These are phyloP conservation scores for Astragalus membranaceus DNA, from an alignment of 306 rosid species.

Conservation along the genomic window DNA sequence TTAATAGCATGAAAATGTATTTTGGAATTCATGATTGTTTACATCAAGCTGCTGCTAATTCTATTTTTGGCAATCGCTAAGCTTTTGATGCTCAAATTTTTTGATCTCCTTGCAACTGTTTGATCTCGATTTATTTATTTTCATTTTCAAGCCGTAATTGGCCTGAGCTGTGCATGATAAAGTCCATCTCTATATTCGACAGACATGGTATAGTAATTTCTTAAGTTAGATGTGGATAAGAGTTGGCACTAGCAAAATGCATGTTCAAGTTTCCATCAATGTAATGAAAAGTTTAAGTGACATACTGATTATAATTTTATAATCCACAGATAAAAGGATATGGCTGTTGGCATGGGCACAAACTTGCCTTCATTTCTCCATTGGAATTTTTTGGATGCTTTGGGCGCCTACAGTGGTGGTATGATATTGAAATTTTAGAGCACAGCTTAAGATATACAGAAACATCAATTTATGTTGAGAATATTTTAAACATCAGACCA, in stretches of 20 bases:
- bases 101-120: not conserved
- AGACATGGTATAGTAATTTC: not conserved
- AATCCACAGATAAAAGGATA: slow-evolving; percentile 84
- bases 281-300: slow-evolving; percentile 8
- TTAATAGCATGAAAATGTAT: slow-evolving; percentile 2
- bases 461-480: not conserved
- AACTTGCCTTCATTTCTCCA: slow-evolving; percentile 80
- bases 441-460: slow-evolving; percentile 3
- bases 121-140: slow-evolving; percentile 4
- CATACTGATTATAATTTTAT: slow-evolving; percentile 25
- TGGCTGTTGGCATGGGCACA: slow-evolving; percentile 92
- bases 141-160: slow-evolving; percentile 14
- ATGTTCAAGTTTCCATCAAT: slow-evolving; percentile 6
- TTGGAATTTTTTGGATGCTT: slow-evolving; percentile 74
- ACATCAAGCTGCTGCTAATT: not conserved
- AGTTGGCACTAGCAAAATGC: not conserved
- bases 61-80: not conserved
- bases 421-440: slow-evolving; percentile 25
- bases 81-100: not conserved
- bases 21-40: not conserved
- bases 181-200: not conserved
- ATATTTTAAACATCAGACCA: not conserved
- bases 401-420: slow-evolving; percentile 99
- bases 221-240: slow-evolving; percentile 3
- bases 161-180: slow-evolving; percentile 5